Base-by-base conservation (phyloP, 768 basidiomycete species). In the Clitopilus hobsonii region DNA sequence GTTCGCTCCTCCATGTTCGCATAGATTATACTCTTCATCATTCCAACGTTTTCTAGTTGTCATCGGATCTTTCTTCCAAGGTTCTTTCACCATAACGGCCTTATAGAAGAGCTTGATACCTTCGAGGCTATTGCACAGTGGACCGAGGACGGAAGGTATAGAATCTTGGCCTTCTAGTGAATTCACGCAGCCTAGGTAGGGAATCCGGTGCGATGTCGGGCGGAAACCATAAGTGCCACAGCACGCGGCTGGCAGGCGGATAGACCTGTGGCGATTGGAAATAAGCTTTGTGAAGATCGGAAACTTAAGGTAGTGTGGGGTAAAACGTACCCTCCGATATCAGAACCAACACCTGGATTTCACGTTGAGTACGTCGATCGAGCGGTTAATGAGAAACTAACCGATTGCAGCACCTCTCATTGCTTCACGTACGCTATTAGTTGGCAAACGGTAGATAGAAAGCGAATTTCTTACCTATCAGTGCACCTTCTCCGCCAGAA, bases 401-500 rank as follows among this genome's bases (percentile, higher is more conserved):
- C 77, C 77, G 10, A 80, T 62, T 0, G 76, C 73, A 52, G 77
- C 72, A 27, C 78, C 78, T 56, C 65, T 73, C 20, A 79, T 59
- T 11, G 76, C 78, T 77, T 41, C 24, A 27, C 38, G 14, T 26
- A n/a, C 13, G 14, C 18, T 26, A 45, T 26, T 49, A 23, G 14
- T 52, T 30, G 29, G 7, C 14, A 6, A 30, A 30, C 29, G 29
- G 29, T 6, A 6, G 7, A 14, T 30, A 6, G 3, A 23, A 18
- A 20, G 5, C 1, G 6, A 16, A 13, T 27, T 13, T 23, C 65
- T 76, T 61, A 63, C 83, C 85, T 36, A 93, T 61, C 6, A 94
- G 76, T 0, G 91, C 89, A 38, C 88, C 88, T 71, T 94, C 93
- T 27, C 92, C 93, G 5, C 93, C 93, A 2, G 87, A 89, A 0